A percentile compares a stretch with the other conserved stretches of the same genome.
phyloP scores from a whole-genome alignment of 495 filamentous ascomycete species.

The Cenococcum geophilum region DNA sequence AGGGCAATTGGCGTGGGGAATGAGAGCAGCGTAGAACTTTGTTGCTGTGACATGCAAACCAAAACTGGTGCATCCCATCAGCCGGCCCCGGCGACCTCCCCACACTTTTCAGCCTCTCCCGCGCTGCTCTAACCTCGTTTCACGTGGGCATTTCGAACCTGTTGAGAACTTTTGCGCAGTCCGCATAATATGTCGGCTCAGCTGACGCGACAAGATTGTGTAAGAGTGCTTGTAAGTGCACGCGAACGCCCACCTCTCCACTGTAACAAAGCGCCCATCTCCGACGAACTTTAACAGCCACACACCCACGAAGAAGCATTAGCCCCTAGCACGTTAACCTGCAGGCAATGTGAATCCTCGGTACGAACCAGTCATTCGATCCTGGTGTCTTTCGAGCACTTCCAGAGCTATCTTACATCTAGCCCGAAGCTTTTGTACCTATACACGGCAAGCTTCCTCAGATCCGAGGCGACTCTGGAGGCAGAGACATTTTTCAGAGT shows the following conservation, averaged over 20 bases:
- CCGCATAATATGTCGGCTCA: too few relatives aligned
- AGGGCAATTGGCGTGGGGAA: not conserved
- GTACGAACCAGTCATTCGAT: not conserved
- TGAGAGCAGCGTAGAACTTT: not conserved
- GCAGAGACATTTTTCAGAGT: too few relatives aligned
- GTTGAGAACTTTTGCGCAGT: not conserved
- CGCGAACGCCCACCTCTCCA: too few relatives aligned
- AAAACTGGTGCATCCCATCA: not conserved
- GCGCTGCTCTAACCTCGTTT: slow-evolving; percentile 13
- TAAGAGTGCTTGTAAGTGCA: too few relatives aligned
- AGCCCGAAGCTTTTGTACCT: not conserved
- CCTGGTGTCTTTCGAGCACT: not conserved
- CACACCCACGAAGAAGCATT: not conserved
- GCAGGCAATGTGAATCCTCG: not conserved
- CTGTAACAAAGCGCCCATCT: too few relatives aligned
- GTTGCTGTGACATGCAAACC: not conserved
- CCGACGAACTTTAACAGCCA: not conserved
- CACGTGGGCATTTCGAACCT: slow-evolving; percentile 11
- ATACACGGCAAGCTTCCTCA: not conserved
- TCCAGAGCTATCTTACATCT: not conserved
- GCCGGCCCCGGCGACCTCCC: slow-evolving; percentile 16
- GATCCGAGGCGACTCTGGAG: not conserved
- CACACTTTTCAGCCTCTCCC: slow-evolving; percentile 30
- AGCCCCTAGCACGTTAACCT: not conserved
- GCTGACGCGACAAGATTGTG: too few relatives aligned